phyloP scores from a whole-genome alignment of 2,329 filamentous ascomycete genomes.

The Calonectria fujianensis region DNA sequence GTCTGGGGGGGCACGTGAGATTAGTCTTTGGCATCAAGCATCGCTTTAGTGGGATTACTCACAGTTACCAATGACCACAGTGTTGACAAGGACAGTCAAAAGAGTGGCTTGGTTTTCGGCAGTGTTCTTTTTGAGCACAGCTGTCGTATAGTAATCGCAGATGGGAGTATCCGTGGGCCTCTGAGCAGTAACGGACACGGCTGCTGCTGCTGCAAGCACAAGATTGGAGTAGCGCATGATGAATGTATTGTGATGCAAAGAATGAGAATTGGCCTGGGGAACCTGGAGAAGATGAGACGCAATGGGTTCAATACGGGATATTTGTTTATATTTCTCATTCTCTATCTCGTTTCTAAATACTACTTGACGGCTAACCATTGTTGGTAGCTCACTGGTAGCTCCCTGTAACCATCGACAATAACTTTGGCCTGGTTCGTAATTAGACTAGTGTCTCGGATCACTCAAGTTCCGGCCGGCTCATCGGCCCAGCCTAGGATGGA shows the following conservation, averaged over 20 bases:
- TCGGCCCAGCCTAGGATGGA: conserved; percentile 10
- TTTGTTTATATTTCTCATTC: background rate
- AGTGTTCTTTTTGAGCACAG: conserved; percentile 75
- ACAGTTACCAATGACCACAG: conserved; percentile 79
- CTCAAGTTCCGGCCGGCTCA: conserved; percentile 26
- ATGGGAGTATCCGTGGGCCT: conserved; percentile 70
- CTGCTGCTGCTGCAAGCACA: conserved; percentile 49
- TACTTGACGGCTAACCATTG: background rate
- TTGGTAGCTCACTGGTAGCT: background rate
- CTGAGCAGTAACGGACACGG: conserved; percentile 60
- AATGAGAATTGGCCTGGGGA: background rate
- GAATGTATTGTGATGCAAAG: background rate
- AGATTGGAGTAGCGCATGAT: conserved; percentile 53
- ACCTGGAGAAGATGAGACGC: background rate
- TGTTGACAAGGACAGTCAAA: conserved; percentile 76
- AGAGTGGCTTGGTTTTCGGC: conserved; percentile 74
- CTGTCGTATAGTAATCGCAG: conserved; percentile 79
- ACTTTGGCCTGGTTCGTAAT: background rate
- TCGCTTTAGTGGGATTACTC: conserved; percentile 40
- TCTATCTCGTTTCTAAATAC: background rate
- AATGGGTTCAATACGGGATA: background rate
- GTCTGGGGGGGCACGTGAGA: conserved; percentile 58
- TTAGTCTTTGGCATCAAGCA: background rate
- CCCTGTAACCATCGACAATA: background rate
- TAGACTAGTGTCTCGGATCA: conserved; percentile 17